phyloP scores from a whole-genome alignment of 1,284 basidiomycete species.

The Naganishia albida region DNA sequence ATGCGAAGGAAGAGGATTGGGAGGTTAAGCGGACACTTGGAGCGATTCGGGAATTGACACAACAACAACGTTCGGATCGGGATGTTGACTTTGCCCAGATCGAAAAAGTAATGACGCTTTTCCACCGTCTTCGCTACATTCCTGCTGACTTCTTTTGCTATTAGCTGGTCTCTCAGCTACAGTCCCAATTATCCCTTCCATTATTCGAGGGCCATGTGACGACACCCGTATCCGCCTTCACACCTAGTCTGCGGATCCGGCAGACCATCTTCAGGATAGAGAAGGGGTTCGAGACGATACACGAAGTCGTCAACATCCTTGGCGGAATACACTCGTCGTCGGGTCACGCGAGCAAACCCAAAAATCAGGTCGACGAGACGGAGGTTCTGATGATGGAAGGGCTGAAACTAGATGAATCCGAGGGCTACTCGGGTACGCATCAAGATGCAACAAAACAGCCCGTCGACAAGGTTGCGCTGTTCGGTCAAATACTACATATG shows the following conservation, averaged over 20 bases:
- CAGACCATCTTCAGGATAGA: conserved; percentile 20
- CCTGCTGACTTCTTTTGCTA: background rate
- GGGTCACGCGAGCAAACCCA: background rate
- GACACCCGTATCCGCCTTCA: conserved; percentile 13
- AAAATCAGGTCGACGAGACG: background rate
- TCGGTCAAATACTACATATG: background rate
- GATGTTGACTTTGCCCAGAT: background rate
- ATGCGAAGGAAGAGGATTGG: conserved; percentile 24
- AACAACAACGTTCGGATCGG: background rate
- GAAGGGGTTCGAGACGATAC: conserved; percentile 7
- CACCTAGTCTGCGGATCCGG: conserved; percentile 16
- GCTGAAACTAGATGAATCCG: conserved; percentile 2
- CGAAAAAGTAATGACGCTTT: background rate
- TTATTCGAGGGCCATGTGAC: conserved; percentile 6
- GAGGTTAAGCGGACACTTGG: conserved; percentile 13
- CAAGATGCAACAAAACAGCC: background rate
- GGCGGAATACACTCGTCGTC: background rate
- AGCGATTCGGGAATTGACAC: background rate
- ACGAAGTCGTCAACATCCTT: too few relatives aligned
- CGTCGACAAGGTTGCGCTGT: background rate
- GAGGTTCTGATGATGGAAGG: background rate
- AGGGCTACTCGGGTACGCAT: background rate
- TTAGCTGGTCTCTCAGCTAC: conserved; percentile 7
- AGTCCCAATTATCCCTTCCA: conserved; percentile 12
- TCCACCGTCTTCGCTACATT: background rate